Percentiles rank a stretch among this genome's conserved stretches.
These are phyloP conservation scores for Fusarium nodosum DNA, from an alignment of 2,329 filamentous ascomycete genomes.

Conservation along the genomic window DNA sequence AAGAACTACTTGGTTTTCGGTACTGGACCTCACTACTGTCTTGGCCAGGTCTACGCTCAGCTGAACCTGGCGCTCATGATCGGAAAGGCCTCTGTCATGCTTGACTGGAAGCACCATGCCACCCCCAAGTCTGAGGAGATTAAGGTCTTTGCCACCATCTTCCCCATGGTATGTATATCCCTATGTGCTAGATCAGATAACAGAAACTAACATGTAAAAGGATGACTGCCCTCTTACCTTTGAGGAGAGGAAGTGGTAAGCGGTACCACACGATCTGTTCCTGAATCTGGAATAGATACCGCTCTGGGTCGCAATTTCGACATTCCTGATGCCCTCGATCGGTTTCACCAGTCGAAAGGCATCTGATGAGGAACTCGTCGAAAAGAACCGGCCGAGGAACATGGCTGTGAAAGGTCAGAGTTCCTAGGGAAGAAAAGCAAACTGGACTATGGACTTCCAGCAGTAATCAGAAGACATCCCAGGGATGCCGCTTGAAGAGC, in stretches of 20 bases:
- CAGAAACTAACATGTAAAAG: slow-evolving; percentile 60
- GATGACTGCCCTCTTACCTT: slow-evolving; percentile 88
- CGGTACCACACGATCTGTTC: slow-evolving; percentile 11
- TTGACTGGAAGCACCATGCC: slow-evolving; percentile 91
- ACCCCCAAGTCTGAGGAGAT: slow-evolving; percentile 92
- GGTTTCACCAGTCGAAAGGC: not conserved
- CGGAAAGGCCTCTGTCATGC: slow-evolving; percentile 86
- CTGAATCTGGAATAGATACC: slow-evolving; percentile 23
- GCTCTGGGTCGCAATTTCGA: slow-evolving; percentile 2
- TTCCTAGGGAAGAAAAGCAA: slow-evolving; percentile 3
- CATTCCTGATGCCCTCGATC: slow-evolving; percentile 9
- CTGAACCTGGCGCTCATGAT: slow-evolving; percentile 90
- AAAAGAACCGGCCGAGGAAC: slow-evolving; percentile 11
- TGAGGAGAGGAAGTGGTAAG: slow-evolving; percentile 65
- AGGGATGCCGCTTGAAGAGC: slow-evolving; percentile 10
- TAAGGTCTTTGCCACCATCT: slow-evolving; percentile 98
- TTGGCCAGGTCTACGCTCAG: slow-evolving; percentile 92
- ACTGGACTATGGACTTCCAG: not conserved
- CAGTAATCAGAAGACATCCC: slow-evolving; percentile 3
- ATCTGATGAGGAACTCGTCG: slow-evolving; percentile 29
- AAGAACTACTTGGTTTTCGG: slow-evolving; percentile 99
- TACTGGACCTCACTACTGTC: slow-evolving; percentile 94
- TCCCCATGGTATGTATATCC: slow-evolving; percentile 81
- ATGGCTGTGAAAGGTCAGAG: slow-evolving; percentile 6
- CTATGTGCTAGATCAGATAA: not conserved